Percentiles rank a stretch among this genome's conserved stretches.
phyloP scores from a whole-genome alignment of 352 stramenopile genomes.

The Pythium folliculosum region DNA sequence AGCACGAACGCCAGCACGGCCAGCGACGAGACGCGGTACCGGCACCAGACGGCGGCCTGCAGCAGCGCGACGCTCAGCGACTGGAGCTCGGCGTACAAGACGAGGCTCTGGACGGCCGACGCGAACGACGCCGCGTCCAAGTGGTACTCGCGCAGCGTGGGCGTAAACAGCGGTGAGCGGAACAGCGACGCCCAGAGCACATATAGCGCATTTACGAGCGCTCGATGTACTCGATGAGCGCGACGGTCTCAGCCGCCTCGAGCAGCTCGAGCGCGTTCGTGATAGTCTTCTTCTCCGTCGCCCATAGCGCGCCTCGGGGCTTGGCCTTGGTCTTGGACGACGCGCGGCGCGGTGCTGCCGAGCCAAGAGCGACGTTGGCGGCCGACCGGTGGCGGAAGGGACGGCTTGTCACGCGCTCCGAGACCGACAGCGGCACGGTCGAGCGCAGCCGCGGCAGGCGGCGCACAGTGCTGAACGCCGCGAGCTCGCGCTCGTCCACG shows the following conservation, averaged over 20 bases:
- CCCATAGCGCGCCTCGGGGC: too few species aligned
- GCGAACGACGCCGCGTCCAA: not conserved
- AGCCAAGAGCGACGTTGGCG: not conserved
- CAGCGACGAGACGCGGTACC: constrained; percentile 1
- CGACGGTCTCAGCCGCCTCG: constrained; percentile 11
- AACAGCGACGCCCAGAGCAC: constrained; percentile 8
- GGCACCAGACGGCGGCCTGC: constrained; percentile 2
- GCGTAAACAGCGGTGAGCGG: constrained; percentile 13
- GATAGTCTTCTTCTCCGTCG: not conserved
- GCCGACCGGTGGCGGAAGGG: not conserved
- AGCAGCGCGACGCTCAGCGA: constrained; percentile 4
- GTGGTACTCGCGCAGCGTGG: not conserved
- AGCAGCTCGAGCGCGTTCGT: constrained; percentile 16
- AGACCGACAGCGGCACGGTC: not conserved
- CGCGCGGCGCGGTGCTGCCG: too few species aligned
- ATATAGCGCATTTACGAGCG: constrained; percentile 9
- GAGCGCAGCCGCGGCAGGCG: not conserved
- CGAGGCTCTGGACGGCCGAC: not conserved
- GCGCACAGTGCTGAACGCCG: not conserved
- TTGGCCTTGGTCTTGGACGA: not conserved
- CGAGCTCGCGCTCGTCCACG: not conserved
- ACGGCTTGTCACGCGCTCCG: not conserved
- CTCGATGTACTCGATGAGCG: constrained; percentile 26
- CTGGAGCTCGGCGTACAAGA: not conserved
- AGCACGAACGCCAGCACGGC: constrained; percentile 12